Percentiles rank a stretch among this genome's conserved stretches.
phyloP scores from a whole-genome alignment of 177 flowering plant genomes.

The Vitis hybrid region DNA sequence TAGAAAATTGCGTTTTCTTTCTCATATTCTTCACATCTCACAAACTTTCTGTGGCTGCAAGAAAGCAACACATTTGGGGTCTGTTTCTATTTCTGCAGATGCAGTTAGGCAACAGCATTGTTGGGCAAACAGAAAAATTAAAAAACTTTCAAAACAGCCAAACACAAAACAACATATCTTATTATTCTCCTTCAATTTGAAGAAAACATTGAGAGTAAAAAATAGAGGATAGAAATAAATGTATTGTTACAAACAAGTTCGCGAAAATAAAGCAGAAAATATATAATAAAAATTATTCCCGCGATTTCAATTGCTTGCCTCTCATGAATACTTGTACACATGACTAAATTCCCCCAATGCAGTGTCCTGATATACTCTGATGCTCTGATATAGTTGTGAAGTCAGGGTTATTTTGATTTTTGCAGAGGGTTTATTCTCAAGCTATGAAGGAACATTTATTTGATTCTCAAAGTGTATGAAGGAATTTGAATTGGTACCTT shows the following conservation, averaged over 20 bases:
- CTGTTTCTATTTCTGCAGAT: no score
- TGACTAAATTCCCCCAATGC: background rate
- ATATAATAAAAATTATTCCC: background rate
- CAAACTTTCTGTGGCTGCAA: no score
- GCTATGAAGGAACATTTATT: background rate
- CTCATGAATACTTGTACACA: constrained; percentile 1
- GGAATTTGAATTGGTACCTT: constrained; percentile 7
- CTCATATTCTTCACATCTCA: no score
- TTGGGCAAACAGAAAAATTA: no score
- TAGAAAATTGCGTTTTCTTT: no score
- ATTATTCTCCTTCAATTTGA: no score
- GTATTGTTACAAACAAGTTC: background rate
- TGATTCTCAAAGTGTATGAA: background rate
- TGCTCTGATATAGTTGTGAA: background rate
- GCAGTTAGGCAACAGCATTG: no score
- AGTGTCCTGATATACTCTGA: no score
- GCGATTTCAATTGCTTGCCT: constrained; percentile 6
- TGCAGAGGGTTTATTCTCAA: background rate
- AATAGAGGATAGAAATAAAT: background rate
- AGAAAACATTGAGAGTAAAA: no score
- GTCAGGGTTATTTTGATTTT: background rate
- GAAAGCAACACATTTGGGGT: no score
- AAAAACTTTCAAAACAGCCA: no score
- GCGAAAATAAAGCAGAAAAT: background rate
- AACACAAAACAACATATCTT: no score